Base-by-base conservation (phyloP, 2,329 filamentous ascomycete genomes). In the Dryadomyces quercivorus region DNA sequence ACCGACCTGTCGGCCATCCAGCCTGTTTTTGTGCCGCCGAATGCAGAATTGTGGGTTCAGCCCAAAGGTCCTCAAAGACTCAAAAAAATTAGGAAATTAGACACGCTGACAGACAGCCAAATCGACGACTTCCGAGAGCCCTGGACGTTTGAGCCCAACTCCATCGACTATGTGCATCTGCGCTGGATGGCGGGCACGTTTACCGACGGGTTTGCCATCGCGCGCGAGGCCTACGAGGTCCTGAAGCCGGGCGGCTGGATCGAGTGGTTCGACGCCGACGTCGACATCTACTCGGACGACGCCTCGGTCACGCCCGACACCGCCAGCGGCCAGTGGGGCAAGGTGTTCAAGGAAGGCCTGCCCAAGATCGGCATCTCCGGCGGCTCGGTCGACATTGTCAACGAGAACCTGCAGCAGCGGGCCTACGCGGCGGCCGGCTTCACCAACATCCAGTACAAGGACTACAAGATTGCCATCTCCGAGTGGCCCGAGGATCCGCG, bases 401-500 rank as follows among this genome's bases (percentile, higher is more conserved):
- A 74, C 0, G 72, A 78, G 45, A 71, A 75, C 43, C 64, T 81
- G 42, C 75, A 77, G 56, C 67, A 63, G 3, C 78, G 72, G 69
- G 63, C 61, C 5, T 77, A 82, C 65, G 69, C 72, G 61, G 72
- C 75, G 40, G 72, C 76, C 1, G 80, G 80, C 0, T 83, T 81
- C 56, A 70, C 75, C 2, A 76, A 82, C 53, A 72, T 42, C 16
- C 38, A 42, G 38, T 13, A 42, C 12, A 6, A 9, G 12, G 26
- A 31, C 26, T 31, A 31, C 26, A 31, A 31, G 26, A 31, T 31
- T 31, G 26, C 26, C 26, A 31, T 31, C 8, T 31, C 26, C 4
- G 26, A 31, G 26, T 31, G 26, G 26, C 26, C 26, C 26, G 8
- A 31, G 8, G 26, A 31, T 31, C 26, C 26, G 26, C 26, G 26